Conservation (phyloP, 1,139 yeast genomes). For the Debaryomycetaceae sp. region DNA sequence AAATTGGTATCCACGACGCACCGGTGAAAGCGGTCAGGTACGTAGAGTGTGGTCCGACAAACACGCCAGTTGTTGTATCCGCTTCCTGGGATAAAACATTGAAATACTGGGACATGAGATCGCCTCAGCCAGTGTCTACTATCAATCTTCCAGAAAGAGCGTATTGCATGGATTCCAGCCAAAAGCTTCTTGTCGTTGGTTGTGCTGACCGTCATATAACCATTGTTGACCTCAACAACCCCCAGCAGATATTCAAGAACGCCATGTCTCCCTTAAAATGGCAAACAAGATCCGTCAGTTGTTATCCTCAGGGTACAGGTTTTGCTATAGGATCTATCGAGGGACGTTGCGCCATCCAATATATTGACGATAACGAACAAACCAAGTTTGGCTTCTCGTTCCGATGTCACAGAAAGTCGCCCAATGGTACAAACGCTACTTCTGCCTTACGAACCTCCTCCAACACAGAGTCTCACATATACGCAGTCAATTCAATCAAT, state of each 20-base stretch:
- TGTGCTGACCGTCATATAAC: slow-evolving; percentile 87
- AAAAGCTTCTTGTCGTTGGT: slow-evolving; percentile 81
- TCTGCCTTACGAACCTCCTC: slow-evolving; percentile 29
- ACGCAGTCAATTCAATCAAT: slow-evolving; percentile 73
- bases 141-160: slow-evolving; percentile 86
- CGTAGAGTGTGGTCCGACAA: slow-evolving; percentile 79
- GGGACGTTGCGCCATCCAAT: slow-evolving; percentile 96
- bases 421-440: slow-evolving; percentile 25
- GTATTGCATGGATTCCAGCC: slow-evolving; percentile 82
- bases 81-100: slow-evolving; percentile 98
- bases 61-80: slow-evolving; percentile 80
- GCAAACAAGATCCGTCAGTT: slow-evolving; percentile 81
- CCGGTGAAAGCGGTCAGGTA: slow-evolving; percentile 73
- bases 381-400: slow-evolving; percentile 76
- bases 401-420: slow-evolving; percentile 82
- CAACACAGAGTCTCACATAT: slow-evolving; percentile 53
- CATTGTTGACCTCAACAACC: slow-evolving; percentile 76
- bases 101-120: slow-evolving; percentile 90
- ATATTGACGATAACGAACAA: slow-evolving; percentile 80
- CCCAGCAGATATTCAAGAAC: slow-evolving; percentile 77
- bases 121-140: slow-evolving; percentile 80
- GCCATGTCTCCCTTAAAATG: slow-evolving; percentile 80
- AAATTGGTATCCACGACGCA: slow-evolving; percentile 83
- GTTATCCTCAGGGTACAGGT: slow-evolving; percentile 89
- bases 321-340: slow-evolving; percentile 92